Evolutionary conservation across 192 early-diverging fungal species (phyloP), one percentile per base, ranked within the genome.

Genomic region (Backusella mclennaniae): DNA sequence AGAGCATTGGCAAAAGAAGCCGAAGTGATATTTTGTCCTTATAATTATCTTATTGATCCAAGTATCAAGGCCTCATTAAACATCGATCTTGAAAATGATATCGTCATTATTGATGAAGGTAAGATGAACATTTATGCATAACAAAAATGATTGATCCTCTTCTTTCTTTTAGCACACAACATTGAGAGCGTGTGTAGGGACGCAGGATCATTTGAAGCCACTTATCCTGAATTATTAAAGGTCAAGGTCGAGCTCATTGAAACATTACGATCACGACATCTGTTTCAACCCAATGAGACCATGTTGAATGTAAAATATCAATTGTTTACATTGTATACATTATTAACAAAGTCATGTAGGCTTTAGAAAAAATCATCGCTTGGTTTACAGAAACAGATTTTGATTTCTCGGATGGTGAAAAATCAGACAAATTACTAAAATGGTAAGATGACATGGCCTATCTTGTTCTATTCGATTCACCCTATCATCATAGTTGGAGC

Each of bases 11-110:
- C 84, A 6, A 79, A 68, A 6, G 52, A 38, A 4, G 89, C 89
- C 0, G 86, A 92, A 2, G 71, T 92, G 17, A 73, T 92, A 2
- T 91, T 92, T 59, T 90, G 89, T 39, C 91, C 91, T 0, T 92
- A 92, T 71, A 90, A 92, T 52, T 92, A 92, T 42, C 80, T 92
- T 0, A 78, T 92, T 26, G 89, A 90, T 77, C 91, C 91, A 7
- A 29, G 78, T 75, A 80, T 75, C 66, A 53, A 89, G 23, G 72
- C 76, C n/a, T 80, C 83, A 9, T 71, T 85, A 19, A 83, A 81
- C 1, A 89, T 92, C 63, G 71, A 83, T 19, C 79, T 91, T 17
- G 73, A 79, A 3, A 76, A 76, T 52, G 83, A 72, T 35, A 73
- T 92, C 12, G 80, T 92, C 26, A 90, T 92, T 23, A 59, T 92